Base-by-base conservation (phyloP, 148 eudicot species). In the Selenicereus undatus region DNA sequence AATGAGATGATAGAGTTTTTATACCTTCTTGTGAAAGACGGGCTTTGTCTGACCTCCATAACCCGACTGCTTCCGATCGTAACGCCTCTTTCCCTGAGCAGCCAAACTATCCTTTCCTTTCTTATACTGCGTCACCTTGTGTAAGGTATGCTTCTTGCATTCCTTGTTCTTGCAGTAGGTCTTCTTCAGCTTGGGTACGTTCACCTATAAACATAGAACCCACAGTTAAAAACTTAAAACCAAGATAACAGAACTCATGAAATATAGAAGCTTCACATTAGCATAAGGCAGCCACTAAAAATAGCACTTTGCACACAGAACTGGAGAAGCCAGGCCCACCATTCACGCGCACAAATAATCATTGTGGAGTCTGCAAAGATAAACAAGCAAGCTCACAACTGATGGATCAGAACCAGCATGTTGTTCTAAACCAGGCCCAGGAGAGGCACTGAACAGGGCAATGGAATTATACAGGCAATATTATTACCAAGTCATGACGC, bases 31-130 rank as follows among this genome's bases (percentile, higher is more conserved):
- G 87, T 91, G 97, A 81, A 91, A 93, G 24, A 93, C 94, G 1
- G 94, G 97, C 78, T 93, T 91, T 2, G 97, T 93, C 77, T 93
- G 97, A 48, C 97, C 97, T 78, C 97, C 97, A 91, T 90, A 91
- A 29, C 97, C 93, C 5, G 97, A 93, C 76, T 93, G 97, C 48
- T 93, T 93, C 65, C 97, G 78, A 75, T 93, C 97, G 76, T 91
- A 91, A 80, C 97, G 94, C 11, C 97, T 87, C 81, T 93, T 93
- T 43, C 97, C 94, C 54, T 91, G 97, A 13, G 88, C 97, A 0
- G 94, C 97, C 83, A 92, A 88, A 71, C 97, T 93, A 73, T 93
- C 97, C 68, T 93, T 93, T 0, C 97, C 97, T 82, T 93, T 93
- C 82, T 93, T 93, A 84, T 93, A 91, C 26, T 93, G 94, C 2